Conservation (phyloP, 306 rosid species). For the Cotoneaster glaucophyllus region DNA sequence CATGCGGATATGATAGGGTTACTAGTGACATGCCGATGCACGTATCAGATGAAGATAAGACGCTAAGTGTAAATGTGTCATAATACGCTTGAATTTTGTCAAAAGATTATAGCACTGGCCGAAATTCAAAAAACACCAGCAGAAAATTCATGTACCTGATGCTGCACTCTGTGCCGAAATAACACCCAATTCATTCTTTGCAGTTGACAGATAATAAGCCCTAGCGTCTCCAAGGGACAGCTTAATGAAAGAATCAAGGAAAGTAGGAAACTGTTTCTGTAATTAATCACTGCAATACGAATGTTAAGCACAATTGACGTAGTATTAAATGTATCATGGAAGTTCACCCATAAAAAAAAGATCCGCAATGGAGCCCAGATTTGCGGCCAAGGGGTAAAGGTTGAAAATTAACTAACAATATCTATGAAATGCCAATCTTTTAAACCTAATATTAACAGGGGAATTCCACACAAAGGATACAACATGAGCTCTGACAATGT, state of each 20-base stretch:
- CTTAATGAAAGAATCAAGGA: slow-evolving; percentile 40
- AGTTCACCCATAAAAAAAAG: background rate
- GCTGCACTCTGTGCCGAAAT: slow-evolving; percentile 76
- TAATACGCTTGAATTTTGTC: background rate
- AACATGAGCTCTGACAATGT: slow-evolving; percentile 72
- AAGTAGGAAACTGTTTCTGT: slow-evolving; percentile 18
- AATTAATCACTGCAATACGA: background rate
- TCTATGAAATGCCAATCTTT: background rate
- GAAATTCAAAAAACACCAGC: background rate
- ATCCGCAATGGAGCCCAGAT: background rate
- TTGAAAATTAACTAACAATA: background rate
- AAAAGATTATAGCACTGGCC: background rate
- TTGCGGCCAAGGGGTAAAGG: background rate
- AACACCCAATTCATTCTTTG: slow-evolving; percentile 87
- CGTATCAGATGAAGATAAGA: background rate
- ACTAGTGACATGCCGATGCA: background rate
- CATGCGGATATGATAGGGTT: background rate
- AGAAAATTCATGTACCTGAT: slow-evolving; percentile 41
- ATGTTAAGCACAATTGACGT: background rate
- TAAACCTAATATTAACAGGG: background rate
- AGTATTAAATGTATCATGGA: background rate
- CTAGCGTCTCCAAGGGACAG: slow-evolving; percentile 93
- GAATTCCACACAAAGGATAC: slow-evolving; percentile 40
- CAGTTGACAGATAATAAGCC: slow-evolving; percentile 82
- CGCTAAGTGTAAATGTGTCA: no score